phyloP scores from a whole-genome alignment of 2,329 filamentous ascomycete species.

The Chaetomium sp. region DNA sequence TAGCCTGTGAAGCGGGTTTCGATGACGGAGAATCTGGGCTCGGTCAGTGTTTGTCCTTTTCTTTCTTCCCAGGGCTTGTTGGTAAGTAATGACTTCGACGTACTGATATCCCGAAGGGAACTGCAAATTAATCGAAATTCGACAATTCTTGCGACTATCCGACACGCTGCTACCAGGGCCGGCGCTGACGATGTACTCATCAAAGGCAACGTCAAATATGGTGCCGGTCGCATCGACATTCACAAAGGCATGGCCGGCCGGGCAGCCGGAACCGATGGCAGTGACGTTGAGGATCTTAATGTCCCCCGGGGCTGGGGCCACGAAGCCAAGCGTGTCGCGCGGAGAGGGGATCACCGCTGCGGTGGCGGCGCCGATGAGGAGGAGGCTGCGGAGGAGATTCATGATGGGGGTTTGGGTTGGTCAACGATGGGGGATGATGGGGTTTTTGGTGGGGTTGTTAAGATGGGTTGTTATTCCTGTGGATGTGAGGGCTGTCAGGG shows the following conservation, averaged over 20 bases:
- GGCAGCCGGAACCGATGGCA: conserved; percentile 24
- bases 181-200: conserved; percentile 25
- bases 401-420: conserved; percentile 12
- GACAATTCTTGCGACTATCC: conserved; percentile 26
- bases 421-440: not conserved
- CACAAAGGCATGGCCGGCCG: conserved; percentile 22
- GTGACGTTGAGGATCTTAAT: conserved; percentile 24
- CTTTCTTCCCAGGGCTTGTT: no score
- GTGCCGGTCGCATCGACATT: conserved; percentile 23
- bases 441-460: no score
- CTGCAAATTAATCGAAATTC: conserved; percentile 25
- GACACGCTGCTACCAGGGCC: conserved; percentile 25
- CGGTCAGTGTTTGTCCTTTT: not conserved
- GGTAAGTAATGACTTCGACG: no score
- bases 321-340: conserved; percentile 3
- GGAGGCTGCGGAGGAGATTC: conserved; percentile 13
- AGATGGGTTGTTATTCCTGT: no score
- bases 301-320: conserved; percentile 4
- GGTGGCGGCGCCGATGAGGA: conserved; percentile 13
- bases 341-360: conserved; percentile 6
- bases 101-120: conserved; percentile 25
- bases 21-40: conserved; percentile 23
- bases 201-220: conserved; percentile 28
- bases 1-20: conserved; percentile 26
- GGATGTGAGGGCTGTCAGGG: no score